Conservation (phyloP, 2,329 filamentous ascomycete species). For the Colletotrichum higginsianum region DNA sequence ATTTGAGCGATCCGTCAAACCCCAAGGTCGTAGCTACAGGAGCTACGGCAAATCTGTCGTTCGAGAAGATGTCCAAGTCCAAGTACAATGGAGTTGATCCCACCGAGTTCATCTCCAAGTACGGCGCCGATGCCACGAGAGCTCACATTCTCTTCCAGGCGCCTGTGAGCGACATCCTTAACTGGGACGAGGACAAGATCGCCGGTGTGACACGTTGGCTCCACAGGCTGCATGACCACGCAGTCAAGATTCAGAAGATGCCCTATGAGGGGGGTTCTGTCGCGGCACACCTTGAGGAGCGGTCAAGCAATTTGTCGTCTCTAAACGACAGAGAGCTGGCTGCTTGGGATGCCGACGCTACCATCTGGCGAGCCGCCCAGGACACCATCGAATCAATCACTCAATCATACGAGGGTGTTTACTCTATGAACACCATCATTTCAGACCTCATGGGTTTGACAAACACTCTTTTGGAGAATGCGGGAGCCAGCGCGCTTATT, state of each 20-base stretch:
- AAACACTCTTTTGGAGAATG: constrained; percentile 72
- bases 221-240: constrained; percentile 74
- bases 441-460: constrained; percentile 88
- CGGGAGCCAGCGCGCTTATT: constrained; percentile 59
- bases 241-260: constrained; percentile 51
- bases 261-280: constrained; percentile 18
- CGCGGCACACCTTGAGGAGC: constrained; percentile 56
- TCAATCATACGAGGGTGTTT: constrained; percentile 77
- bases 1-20: constrained; percentile 68
- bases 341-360: constrained; percentile 61
- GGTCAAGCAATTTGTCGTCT: constrained; percentile 48
- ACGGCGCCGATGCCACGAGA: constrained; percentile 87
- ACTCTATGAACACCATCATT: constrained; percentile 85
- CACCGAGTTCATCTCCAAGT: constrained; percentile 76
- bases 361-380: constrained; percentile 77
- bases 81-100: constrained; percentile 95
- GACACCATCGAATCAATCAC: constrained; percentile 77
- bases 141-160: constrained; percentile 93
- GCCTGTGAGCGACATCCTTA: constrained; percentile 84
- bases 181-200: constrained; percentile 91
- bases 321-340: constrained; percentile 47
- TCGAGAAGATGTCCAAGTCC: constrained; percentile 96
- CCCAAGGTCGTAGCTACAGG: constrained; percentile 76
- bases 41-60: constrained; percentile 73
- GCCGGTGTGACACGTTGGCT: constrained; percentile 87